Base-by-base conservation (phyloP, 768 basidiomycete species). In the Lepiota brunneoincarnata region DNA sequence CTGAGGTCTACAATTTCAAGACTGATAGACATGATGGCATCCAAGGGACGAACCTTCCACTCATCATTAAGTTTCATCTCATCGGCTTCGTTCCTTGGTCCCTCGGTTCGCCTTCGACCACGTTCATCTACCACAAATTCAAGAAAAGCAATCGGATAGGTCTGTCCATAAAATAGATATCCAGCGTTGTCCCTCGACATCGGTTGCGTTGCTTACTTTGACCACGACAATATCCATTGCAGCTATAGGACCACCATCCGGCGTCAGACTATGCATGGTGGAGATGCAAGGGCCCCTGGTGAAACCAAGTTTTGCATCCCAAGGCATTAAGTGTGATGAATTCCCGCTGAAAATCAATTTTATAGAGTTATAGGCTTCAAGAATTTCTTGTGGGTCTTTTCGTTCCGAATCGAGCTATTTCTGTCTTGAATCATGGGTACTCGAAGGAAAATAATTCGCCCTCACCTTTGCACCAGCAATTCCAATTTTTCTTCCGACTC, bases 241-340 rank as follows among this genome's bases (percentile, higher is more conserved):
- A 6, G 87, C 73, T 0, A 96, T 79, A 6, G 75, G 58, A 0
- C 96, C 97, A 0, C 97, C 97, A 61, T 95, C 90, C 0, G 83
- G 66, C 0, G 86, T 86, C 46, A 99, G 69, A 63, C 88, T 91
- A 54, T 84, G 79, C 58, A 98, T 70, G 0, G 89, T 89, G 0
- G 91, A 83, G 23, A 95, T 75, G 61, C 79, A 89, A 1, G 84
- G 86, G 3, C 72, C 70, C 20, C 62, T 71, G 55, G 80, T 81
- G 63, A 92, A 92, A 6, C 97, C 97, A 5, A 99, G 78, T 59
- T 87, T 91, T 1, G 85, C 75, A 63, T 97, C 82, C 97, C 97
- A 99, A 0, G 85, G 80, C 3, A 87, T 89, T 49, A 95, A 75
- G 57, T 89, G 87, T 1, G 92, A 86, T 0, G 91, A 90, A 67